Base-by-base conservation (phyloP, 2,329 filamentous ascomycete genomes). In the Aphanocladium album region DNA sequence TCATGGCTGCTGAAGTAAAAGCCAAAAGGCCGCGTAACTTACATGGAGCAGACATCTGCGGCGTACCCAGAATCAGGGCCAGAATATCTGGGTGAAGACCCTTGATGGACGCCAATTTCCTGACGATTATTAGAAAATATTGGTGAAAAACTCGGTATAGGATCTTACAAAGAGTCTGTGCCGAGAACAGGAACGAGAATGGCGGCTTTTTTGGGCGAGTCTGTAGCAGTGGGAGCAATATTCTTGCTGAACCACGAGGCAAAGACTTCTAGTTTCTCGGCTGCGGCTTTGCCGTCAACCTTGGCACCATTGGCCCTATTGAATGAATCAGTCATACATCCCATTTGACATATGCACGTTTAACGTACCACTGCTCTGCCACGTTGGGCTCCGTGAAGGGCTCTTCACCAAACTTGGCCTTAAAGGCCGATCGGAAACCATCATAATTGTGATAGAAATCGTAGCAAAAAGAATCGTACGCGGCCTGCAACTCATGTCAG, bases 1-100 rank as follows among this genome's bases (percentile, higher is more conserved):
- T 9, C 8, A 60, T 17, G 58, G 12, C 21, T 11, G 9, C 16
- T 5, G 47, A 16, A 12, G 14, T 9, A 25, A 14, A 7, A 11
- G 7, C 2, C 16, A 45, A 6, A 3, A 17, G 8, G 7, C 4
- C 2, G 9, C 1, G 12, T n/a, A 1, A 69, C 74, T 68, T 67
- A 75, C 74, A 72, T 35, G 74, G 74, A 16, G 72, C 65, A 7
- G 70, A 63, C 6, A 76, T 63, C 30, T 74, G 65, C 1, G 73
- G 72, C 33, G 65, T 60, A 27, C 67, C 68, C 27, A 76, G 65
- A 7, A 73, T 55, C 1, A 68, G 60, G 19, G 70, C 66, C 30
- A 75, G 67, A 9, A 70, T 57, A 17, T 68, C 66, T 16, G 68
- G 53, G 11, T 65, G 64, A 9, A 75, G 57, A 14, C 70, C 69